Evolutionary conservation across 1,284 basidiomycete genomes (phyloP).

Genomic region (Macrocystidia cucumis): DNA sequence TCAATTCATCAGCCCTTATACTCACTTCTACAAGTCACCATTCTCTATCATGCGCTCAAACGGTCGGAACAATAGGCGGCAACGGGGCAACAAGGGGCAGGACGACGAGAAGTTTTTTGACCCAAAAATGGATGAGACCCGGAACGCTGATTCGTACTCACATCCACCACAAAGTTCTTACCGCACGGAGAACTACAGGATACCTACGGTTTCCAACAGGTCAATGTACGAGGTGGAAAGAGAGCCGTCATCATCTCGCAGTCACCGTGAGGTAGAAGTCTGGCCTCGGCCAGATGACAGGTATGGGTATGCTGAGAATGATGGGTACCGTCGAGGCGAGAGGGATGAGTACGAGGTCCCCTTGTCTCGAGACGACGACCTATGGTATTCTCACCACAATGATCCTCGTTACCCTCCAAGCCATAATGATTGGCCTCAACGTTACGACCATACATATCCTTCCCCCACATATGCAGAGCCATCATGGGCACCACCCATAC

Average conservation of each 20-base stretch:
- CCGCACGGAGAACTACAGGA: conserved; percentile 41
- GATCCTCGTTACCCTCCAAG: conserved; percentile 31
- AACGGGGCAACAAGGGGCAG: conserved; percentile 37
- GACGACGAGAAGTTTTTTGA: conserved; percentile 43
- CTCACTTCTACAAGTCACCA: conserved; percentile 10
- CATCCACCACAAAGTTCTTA: conserved; percentile 30
- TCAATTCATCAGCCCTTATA: conserved; percentile 9
- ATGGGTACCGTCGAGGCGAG: conserved; percentile 32
- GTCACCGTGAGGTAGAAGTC: conserved; percentile 39
- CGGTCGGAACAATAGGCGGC: conserved; percentile 36
- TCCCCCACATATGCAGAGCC: conserved; percentile 36
- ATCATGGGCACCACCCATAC: conserved; percentile 24
- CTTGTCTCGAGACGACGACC: conserved; percentile 33
- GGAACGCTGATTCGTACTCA: conserved; percentile 34
- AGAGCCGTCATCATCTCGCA: conserved; percentile 41
- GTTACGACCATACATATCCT: conserved; percentile 32
- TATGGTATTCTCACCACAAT: conserved; percentile 31
- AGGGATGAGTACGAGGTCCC: conserved; percentile 41
- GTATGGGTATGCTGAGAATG: conserved; percentile 37
- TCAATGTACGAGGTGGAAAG: conserved; percentile 37
- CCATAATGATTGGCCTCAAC: conserved; percentile 38
- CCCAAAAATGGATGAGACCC: conserved; percentile 41
- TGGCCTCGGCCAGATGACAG: conserved; percentile 48
- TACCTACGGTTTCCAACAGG: conserved; percentile 34
- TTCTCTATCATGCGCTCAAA: conserved; percentile 38